phyloP scores from a whole-genome alignment of 108 stramenopile genomes.

The Asterionellopsis glacialis region DNA sequence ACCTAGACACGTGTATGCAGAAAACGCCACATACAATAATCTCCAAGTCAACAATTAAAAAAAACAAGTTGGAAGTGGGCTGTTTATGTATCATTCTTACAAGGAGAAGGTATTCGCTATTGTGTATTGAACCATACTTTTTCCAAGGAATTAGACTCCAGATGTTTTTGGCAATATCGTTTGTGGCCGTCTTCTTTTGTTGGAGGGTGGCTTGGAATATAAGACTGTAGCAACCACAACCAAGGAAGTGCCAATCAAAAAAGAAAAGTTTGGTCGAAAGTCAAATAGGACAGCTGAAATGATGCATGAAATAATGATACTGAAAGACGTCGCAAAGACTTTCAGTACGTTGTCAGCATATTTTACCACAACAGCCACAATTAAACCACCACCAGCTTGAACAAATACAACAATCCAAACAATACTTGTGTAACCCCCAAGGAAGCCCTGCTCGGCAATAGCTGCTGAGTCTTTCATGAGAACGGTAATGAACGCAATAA shows the following conservation, averaged over 20 bases:
- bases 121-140: too few relatives aligned
- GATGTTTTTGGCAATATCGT: background rate
- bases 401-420: conserved; percentile 87
- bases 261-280: conserved; percentile 70
- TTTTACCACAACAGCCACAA: conserved; percentile 96
- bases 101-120: too few relatives aligned
- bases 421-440: conserved; percentile 78
- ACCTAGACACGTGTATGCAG: too few relatives aligned
- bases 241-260: conserved; percentile 64
- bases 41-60: too few relatives aligned
- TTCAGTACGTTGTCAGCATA: conserved; percentile 97
- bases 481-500: conserved; percentile 72
- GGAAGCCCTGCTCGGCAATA: conserved; percentile 76
- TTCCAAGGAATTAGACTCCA: background rate
- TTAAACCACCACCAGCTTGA: conserved; percentile 94
- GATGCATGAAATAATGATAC: conserved; percentile 87
- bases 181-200: background rate
- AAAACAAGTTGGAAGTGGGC: too few relatives aligned
- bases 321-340: conserved; percentile 93
- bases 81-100: too few relatives aligned
- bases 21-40: too few relatives aligned
- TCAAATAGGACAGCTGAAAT: conserved; percentile 88
- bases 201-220: conserved; percentile 50
- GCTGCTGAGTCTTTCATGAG: conserved; percentile 57
- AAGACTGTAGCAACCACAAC: conserved; percentile 70